Evolutionary conservation across 2,329 filamentous ascomycete species (phyloP), one percentile per base, ranked within the genome.

Genomic region (Aspergillus quadrilineatus): DNA sequence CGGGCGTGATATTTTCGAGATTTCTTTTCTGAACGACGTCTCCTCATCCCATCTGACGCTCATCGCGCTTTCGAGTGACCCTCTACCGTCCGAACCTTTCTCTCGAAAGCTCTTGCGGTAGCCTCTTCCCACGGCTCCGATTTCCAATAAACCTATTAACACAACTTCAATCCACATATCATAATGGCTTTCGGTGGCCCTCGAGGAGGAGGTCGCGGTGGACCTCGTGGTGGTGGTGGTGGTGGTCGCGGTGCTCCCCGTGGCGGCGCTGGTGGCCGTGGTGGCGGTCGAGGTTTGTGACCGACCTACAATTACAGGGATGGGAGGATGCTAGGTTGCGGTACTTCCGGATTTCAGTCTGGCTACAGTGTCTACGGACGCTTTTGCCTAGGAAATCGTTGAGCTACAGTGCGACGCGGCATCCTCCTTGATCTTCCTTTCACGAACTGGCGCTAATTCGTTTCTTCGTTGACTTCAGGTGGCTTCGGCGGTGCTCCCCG

Each of bases 231-330:
- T 64, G 72, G 72, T 57, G 72, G 72, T 57, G 72, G 78, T 63
- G 78, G 79, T 58, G 77, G 74, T 55, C 72, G 75, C 58, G 74
- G 71, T 60, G 71, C 71, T 55, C 69, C 73, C 63, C 74, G 75
- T 62, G 75, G 76, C 49, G 73, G 73, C 57, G 72, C 69, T 59
- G 72, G 70, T 59, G 64, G 65, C 50, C 60, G 68, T 61, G 63
- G 50, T 57, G 49, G 67, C 62, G 65, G 64, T 44, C 63, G 65
- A 69, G 66, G 68, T 69, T 67, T 67, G 66, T 70, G 55, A 57
- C 50, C 48, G 50, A 59, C 26, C 29, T 59, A 37, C 47, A 52
- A 45, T 12, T 30, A 10, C n/a, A 39, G 44, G 29, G 30, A 36
- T 34, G n/a, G 26, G 41, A 34, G 45, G 28, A 14, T 50, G 15